These are phyloP conservation scores for Xylaria curta DNA, from an alignment of 495 filamentous ascomycete species.

Conservation along the genomic window DNA sequence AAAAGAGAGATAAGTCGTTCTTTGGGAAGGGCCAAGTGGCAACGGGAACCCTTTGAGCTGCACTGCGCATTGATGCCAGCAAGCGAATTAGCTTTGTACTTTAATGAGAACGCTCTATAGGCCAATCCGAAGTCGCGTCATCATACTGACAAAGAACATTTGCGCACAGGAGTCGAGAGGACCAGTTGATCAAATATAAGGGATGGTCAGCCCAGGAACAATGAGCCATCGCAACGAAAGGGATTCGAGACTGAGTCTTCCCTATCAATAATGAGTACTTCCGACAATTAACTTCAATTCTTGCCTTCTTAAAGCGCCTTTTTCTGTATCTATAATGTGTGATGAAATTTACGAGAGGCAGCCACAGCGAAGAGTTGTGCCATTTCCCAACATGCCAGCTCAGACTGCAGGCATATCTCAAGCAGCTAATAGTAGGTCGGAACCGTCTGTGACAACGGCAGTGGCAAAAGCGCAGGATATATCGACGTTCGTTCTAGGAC, in stretches of 20 bases:
- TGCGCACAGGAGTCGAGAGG: too few species aligned
- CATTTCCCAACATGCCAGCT: conserved; percentile 32
- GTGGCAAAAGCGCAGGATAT: background rate
- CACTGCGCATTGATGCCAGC: background rate
- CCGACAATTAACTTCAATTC: too few species aligned
- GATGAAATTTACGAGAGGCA: conserved; percentile 30
- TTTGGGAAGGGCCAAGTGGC: background rate
- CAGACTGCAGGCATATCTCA: conserved; percentile 21
- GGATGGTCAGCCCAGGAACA: conserved; percentile 26
- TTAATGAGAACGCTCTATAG: conserved; percentile 19
- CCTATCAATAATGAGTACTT: background rate
- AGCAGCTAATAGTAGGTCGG: conserved; percentile 15
- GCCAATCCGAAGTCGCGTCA: background rate
- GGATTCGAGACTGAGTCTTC: background rate
- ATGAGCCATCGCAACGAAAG: conserved; percentile 29
- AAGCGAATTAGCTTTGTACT: conserved; percentile 19
- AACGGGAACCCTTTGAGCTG: conserved; percentile 9
- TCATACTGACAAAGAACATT: conserved; percentile 30
- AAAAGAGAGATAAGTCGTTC: background rate
- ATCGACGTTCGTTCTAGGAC: conserved; percentile 29
- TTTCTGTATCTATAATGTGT: conserved; percentile 24
- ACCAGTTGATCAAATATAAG: background rate
- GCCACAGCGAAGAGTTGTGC: conserved; percentile 31
- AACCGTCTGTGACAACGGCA: conserved; percentile 27
- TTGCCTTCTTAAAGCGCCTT: background rate